Conservation (phyloP, 1,284 basidiomycete species). For the Waitea zeae region DNA sequence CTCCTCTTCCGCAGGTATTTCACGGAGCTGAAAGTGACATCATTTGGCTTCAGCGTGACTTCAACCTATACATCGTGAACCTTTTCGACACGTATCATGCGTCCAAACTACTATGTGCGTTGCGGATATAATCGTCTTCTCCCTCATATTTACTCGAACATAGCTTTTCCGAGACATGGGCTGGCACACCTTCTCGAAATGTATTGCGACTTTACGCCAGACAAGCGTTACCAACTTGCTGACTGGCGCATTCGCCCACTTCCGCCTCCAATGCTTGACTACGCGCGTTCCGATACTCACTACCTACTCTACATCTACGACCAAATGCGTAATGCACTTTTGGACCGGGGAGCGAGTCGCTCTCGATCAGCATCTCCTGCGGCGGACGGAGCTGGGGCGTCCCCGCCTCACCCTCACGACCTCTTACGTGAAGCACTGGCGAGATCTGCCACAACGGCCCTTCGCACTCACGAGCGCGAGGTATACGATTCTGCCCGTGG, state of each 20-base stretch:
- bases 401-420: slow-evolving; percentile 13
- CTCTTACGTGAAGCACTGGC: slow-evolving; percentile 40
- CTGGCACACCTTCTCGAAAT: slow-evolving; percentile 77
- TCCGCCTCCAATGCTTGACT: slow-evolving; percentile 77
- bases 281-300: slow-evolving; percentile 93
- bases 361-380: slow-evolving; percentile 21
- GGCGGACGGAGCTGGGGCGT: slow-evolving; percentile 8
- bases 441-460: slow-evolving; percentile 57
- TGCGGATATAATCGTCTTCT: slow-evolving; percentile 1
- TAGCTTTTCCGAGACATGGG: slow-evolving; percentile 70
- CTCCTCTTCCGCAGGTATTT: slow-evolving; percentile 40
- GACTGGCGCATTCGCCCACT: slow-evolving; percentile 95
- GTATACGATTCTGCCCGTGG: slow-evolving; percentile 53
- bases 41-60: slow-evolving; percentile 92
- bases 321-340: slow-evolving; percentile 73
- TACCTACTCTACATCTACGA: slow-evolving; percentile 91
- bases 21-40: slow-evolving; percentile 94
- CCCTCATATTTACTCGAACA: slow-evolving; percentile 4
- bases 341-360: slow-evolving; percentile 43
- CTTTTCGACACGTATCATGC: slow-evolving; percentile 97
- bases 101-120: slow-evolving; percentile 62
- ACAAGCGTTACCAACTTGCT: slow-evolving; percentile 92
- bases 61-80: slow-evolving; percentile 86
- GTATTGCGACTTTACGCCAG: slow-evolving; percentile 84
- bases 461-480: slow-evolving; percentile 51